A percentile compares a stretch with the other conserved stretches of the same genome.
These are phyloP conservation scores for Arthrocladium fulminans DNA, from an alignment of 2,329 filamentous ascomycete species.

Conservation along the genomic window DNA sequence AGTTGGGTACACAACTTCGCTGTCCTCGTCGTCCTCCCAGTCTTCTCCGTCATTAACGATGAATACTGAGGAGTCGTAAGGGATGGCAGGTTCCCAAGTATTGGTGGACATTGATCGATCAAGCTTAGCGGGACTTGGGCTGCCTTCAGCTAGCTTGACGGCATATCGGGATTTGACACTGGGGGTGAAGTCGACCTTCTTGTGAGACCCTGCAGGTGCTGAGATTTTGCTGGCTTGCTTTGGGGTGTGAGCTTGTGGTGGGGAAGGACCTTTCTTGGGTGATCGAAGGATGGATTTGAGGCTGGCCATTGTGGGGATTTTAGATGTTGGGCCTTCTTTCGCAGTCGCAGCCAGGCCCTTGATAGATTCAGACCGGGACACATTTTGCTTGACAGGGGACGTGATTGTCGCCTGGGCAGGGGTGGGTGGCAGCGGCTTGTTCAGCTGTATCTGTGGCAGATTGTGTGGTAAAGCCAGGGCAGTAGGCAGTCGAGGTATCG, in stretches of 20 bases:
- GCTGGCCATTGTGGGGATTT: slow-evolving; percentile 43
- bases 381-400: background rate
- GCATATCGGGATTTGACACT: slow-evolving; percentile 48
- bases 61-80: slow-evolving; percentile 23
- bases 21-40: slow-evolving; percentile 17
- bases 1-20: slow-evolving; percentile 30
- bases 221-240: slow-evolving; percentile 28
- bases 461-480: slow-evolving; percentile 9
- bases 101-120: slow-evolving; percentile 20
- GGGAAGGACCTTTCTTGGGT: slow-evolving; percentile 34
- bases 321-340: slow-evolving; percentile 14
- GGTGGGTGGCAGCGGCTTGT: slow-evolving; percentile 7
- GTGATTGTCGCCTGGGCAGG: background rate
- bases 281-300: slow-evolving; percentile 56
- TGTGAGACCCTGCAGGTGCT: slow-evolving; percentile 44
- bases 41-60: slow-evolving; percentile 17
- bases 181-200: slow-evolving; percentile 76
- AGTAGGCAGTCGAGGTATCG: background rate
- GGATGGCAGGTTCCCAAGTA: slow-evolving; percentile 14
- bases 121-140: slow-evolving; percentile 36
- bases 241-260: slow-evolving; percentile 14
- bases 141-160: slow-evolving; percentile 26
- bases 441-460: slow-evolving; percentile 4
- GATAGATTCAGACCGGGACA: background rate
- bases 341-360: slow-evolving; percentile 4